A percentile compares a stretch with the other conserved stretches of the same genome.
phyloP scores from a whole-genome alignment of 1,284 basidiomycete species.

The Vanrija sp. region DNA sequence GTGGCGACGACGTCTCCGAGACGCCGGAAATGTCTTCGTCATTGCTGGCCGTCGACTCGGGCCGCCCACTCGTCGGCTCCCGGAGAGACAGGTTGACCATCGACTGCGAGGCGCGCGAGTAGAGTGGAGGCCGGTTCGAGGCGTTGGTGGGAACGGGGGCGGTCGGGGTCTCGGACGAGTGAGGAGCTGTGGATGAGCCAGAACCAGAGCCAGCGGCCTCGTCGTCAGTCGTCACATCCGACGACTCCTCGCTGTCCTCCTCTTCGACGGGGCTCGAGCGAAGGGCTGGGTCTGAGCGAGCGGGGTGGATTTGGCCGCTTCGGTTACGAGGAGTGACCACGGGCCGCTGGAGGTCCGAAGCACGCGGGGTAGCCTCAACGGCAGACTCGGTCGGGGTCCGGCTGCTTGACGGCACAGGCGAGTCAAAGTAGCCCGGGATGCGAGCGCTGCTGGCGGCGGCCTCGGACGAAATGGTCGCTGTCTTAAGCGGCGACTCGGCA shows the following conservation, averaged over 20 bases:
- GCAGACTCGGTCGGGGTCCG: neutral
- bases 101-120: slow-evolving; percentile 61
- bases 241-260: slow-evolving; percentile 5
- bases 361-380: neutral
- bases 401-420: neutral
- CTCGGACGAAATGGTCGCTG: too few relatives aligned
- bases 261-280: neutral
- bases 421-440: neutral
- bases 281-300: neutral
- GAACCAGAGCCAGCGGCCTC: too few relatives aligned
- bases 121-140: slow-evolving; percentile 53
- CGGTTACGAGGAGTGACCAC: too few relatives aligned
- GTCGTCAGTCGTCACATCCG: slow-evolving; percentile 1
- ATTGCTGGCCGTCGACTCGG: neutral
- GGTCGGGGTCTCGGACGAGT: slow-evolving; percentile 5
- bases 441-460: neutral
- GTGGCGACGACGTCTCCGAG: slow-evolving; percentile 10
- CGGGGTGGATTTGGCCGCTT: too few relatives aligned
- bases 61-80: slow-evolving; percentile 47
- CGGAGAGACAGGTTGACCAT: slow-evolving; percentile 53
- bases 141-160: neutral
- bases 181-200: slow-evolving; percentile 1
- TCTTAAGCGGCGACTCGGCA: neutral
- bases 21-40: neutral
- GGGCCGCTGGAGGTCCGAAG: neutral